A percentile compares a stretch with the other conserved stretches of the same genome.
These are phyloP conservation scores for Suillus spraguei DNA, from an alignment of 768 basidiomycete genomes.

Conservation along the genomic window DNA sequence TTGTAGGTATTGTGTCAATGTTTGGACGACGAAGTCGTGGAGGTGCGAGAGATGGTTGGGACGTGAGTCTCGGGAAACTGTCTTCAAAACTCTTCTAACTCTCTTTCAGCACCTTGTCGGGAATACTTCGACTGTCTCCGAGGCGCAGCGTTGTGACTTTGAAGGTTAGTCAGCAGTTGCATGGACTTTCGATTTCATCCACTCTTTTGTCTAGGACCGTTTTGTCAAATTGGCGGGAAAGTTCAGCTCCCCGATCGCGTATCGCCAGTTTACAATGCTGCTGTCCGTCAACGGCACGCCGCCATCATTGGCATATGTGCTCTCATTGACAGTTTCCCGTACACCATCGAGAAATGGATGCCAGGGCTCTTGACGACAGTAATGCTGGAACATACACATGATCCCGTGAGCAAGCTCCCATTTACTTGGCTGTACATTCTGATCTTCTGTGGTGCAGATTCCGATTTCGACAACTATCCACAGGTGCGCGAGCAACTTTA, in stretches of 20 bases:
- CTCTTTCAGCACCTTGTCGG: conserved; percentile 66
- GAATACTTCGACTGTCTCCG: conserved; percentile 81
- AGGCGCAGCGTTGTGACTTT: conserved; percentile 74
- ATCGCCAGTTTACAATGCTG: conserved; percentile 65
- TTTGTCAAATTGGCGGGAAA: conserved; percentile 76
- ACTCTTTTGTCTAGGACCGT: conserved; percentile 53
- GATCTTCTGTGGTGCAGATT: conserved; percentile 42
- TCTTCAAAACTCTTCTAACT: conserved; percentile 25
- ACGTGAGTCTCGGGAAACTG: conserved; percentile 49
- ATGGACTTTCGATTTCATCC: neutral
- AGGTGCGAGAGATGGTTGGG: conserved; percentile 89
- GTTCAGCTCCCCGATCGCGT: conserved; percentile 64
- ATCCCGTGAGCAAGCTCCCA: conserved; percentile 54
- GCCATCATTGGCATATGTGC: conserved; percentile 89
- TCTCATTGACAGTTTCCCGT: conserved; percentile 91
- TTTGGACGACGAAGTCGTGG: conserved; percentile 83
- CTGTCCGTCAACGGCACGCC: conserved; percentile 81
- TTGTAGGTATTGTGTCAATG: conserved; percentile 74
- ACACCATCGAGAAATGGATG: conserved; percentile 91
- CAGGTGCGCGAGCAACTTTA: conserved; percentile 79
- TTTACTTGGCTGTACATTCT: conserved; percentile 14
- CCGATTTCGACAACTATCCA: conserved; percentile 86
- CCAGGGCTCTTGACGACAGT: conserved; percentile 80
- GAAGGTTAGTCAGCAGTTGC: conserved; percentile 50
- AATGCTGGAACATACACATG: conserved; percentile 82